Conservation (phyloP, 1,139 yeast species). For the Taiozyma sp. region DNA sequence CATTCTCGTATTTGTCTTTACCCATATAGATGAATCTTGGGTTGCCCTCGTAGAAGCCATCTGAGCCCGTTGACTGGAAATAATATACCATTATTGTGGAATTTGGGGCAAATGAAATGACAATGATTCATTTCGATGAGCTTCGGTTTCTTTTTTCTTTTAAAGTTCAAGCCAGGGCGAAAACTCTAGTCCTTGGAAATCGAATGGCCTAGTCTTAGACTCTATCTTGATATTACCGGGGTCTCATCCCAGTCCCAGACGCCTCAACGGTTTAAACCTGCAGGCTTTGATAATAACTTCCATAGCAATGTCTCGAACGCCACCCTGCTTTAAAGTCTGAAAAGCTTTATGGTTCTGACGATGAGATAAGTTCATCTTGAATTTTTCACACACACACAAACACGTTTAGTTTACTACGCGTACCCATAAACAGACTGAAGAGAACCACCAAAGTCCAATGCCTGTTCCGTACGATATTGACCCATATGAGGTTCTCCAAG, state of each 20-base stretch:
- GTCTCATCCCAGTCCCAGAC: neutral
- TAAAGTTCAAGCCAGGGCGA: neutral
- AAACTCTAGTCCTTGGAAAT: neutral
- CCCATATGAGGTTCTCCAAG: conserved; percentile 59
- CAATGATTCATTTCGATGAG: neutral
- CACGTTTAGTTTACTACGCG: neutral
- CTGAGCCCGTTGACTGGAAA: conserved; percentile 41
- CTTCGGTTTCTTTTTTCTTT: neutral
- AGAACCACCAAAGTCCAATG: neutral
- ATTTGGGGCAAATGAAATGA: neutral
- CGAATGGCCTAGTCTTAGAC: neutral
- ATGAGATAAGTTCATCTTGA: neutral
- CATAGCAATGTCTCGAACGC: too few relatives aligned
- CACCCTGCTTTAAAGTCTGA: too few relatives aligned
- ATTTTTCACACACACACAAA: neutral
- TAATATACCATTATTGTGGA: conserved; percentile 49
- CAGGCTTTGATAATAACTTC: too few relatives aligned
- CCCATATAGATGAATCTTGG: conserved; percentile 60
- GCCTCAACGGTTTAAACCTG: neutral
- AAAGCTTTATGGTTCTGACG: neutral
- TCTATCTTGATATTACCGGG: neutral
- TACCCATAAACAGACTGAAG: neutral
- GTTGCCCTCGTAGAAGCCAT: conserved; percentile 24
- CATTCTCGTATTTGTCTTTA: conserved; percentile 73
- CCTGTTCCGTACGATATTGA: conserved; percentile 38